phyloP scores from a whole-genome alignment of 2,329 filamentous ascomycete species.

The Neonectria hederae region DNA sequence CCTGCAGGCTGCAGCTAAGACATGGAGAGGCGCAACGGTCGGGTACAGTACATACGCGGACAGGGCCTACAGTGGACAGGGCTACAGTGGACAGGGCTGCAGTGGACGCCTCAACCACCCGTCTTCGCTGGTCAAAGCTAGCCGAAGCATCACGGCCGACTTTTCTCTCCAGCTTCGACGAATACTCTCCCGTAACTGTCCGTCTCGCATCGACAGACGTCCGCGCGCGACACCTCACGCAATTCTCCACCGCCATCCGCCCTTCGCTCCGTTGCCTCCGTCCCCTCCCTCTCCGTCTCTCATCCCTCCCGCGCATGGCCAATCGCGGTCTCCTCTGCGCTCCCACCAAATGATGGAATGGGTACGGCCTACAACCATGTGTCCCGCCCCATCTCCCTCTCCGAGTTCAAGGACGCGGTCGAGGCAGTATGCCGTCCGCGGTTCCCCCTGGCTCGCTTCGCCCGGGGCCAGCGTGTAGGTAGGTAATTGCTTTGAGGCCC shows the following conservation, averaged over 20 bases:
- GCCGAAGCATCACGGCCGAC: conserved; percentile 1
- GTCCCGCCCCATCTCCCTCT: conserved; percentile 49
- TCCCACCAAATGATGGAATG: conserved; percentile 48
- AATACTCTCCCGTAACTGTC: background rate
- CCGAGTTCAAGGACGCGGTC: conserved; percentile 58
- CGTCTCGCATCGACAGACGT: background rate
- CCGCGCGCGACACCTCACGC: background rate
- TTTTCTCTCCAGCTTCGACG: background rate
- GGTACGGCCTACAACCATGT: conserved; percentile 49
- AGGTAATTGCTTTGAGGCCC: conserved; percentile 31
- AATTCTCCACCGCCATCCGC: conserved; percentile 15
- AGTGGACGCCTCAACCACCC: background rate
- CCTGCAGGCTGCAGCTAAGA: background rate
- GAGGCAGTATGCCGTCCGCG: conserved; percentile 59
- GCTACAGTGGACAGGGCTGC: background rate
- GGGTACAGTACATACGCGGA: background rate
- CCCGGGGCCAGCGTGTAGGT: conserved; percentile 55
- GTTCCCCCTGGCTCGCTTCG: conserved; percentile 54
- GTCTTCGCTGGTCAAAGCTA: background rate
- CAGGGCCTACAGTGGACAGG: background rate
- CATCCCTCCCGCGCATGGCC: conserved; percentile 21
- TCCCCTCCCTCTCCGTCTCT: background rate
- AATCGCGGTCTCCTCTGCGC: conserved; percentile 29
- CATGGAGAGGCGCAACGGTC: background rate
- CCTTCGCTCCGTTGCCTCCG: background rate